Evolutionary conservation across 768 basidiomycete genomes (phyloP).

Genomic region (Rhodotorula sphaerocarpa): DNA sequence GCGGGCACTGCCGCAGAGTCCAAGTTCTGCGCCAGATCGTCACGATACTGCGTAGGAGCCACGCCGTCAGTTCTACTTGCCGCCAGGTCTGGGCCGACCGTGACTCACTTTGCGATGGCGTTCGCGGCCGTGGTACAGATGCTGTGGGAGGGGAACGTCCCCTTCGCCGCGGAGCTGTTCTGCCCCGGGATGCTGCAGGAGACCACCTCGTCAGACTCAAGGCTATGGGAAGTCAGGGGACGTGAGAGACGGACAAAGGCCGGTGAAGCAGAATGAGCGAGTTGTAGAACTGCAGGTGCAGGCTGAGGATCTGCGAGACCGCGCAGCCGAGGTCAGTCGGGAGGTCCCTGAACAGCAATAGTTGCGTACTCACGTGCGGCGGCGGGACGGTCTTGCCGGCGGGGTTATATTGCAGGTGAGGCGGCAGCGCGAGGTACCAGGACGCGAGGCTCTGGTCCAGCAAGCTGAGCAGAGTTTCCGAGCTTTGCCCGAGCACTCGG

Average conservation of each 20-base stretch:
- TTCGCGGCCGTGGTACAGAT: conserved; percentile 41
- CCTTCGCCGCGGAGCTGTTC: conserved; percentile 26
- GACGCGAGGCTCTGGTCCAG: conserved; percentile 40
- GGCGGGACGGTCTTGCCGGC: conserved; percentile 36
- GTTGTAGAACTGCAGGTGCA: conserved; percentile 42
- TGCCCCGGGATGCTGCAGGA: conserved; percentile 36
- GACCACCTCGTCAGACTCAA: not conserved
- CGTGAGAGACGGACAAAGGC: conserved; percentile 37
- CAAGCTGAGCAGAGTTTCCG: conserved; percentile 35
- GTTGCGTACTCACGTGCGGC: conserved; percentile 37
- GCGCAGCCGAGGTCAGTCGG: too few relatives aligned
- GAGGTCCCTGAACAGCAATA: too few relatives aligned
- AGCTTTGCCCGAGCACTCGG: conserved; percentile 38
- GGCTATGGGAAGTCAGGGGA: rapidly evolving
- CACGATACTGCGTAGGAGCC: conserved; percentile 22
- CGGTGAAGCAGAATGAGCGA: conserved; percentile 42
- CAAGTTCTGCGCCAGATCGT: conserved; percentile 38
- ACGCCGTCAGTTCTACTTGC: not conserved
- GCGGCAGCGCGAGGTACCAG: conserved; percentile 40
- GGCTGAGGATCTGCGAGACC: conserved; percentile 26
- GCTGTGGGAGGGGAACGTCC: conserved; percentile 32
- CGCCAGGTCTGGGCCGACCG: too few relatives aligned
- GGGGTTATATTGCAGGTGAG: conserved; percentile 37
- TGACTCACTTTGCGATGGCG: conserved; percentile 37
- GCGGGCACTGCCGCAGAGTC: conserved; percentile 37